Evolutionary conservation across 768 basidiomycete species (phyloP), one percentile per base, ranked within the genome.

Genomic region (Cyclocybe aegerita): DNA sequence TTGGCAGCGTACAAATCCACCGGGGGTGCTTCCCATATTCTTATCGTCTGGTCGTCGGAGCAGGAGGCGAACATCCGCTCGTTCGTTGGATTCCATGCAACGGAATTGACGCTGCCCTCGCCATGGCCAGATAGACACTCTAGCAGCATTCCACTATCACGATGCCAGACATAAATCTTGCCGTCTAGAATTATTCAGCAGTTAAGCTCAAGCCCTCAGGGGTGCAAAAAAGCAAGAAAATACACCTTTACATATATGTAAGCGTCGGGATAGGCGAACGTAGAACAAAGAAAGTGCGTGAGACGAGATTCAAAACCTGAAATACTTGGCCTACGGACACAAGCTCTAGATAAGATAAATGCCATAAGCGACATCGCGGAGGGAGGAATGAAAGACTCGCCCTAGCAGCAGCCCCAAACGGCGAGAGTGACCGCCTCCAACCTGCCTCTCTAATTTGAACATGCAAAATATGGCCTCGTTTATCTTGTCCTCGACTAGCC

Each of bases 141-240:
- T n/a, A 98, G 76, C 39, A 95, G 76, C 2, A 78, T 73, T 2
- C 88, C 89, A 8, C 88, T 87, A 59, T 92, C 88, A 40, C 89
- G 83, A 65, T 98, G 91, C 95, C 96, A 99, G 33, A 98, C 82
- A 71, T 98, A 97, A 39, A 98, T 87, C 55, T 89, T 89, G 39
- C 87, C 83, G 69, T 99, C 97, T 98, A 64, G 4, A 49, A 41
- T 39, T 5, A 38, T 39, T 46, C 47, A 49, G 48, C 16, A 51
- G 34, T 16, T 10, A 49, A 47, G 34, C 31, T 42, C 34, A 47
- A 38, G 41, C 39, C 17, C 34, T 16, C 46, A 35, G 30, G 37
- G 14, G 34, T 46, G 14, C 7, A 39, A 34, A 47, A 52, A 49
- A 43, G 32, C 39, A 47, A 31, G 14, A 30, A 46, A 59, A 68